Evolutionary conservation across 176 grass and related monocot genomes (phyloP).

Genomic region (Zea luxurians): DNA sequence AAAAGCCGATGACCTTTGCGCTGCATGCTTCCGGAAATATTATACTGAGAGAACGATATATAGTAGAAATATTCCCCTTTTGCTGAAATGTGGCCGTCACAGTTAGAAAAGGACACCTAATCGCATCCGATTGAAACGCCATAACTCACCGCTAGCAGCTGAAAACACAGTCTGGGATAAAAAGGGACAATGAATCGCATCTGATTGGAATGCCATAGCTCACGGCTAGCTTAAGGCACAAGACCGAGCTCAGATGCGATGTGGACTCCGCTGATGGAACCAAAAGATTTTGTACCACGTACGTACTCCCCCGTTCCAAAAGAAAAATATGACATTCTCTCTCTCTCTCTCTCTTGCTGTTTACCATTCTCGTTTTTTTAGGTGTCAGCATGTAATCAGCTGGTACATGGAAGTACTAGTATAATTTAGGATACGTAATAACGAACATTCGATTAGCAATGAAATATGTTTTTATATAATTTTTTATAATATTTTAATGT

Average conservation of each 20-base stretch:
- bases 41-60: background rate
- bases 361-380: no score
- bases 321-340: no score
- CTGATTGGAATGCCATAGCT: conserved; percentile 27
- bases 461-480: no score
- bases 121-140: background rate
- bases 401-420: no score
- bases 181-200: conserved; percentile 24
- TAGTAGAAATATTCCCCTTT: background rate
- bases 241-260: background rate
- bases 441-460: no score
- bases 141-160: background rate
- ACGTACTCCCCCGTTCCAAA: no score
- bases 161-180: background rate
- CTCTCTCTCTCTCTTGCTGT: no score
- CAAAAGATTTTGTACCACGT: no score
- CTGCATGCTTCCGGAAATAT: background rate
- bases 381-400: no score
- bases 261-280: no score
- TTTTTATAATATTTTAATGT: no score
- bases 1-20: background rate
- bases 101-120: conserved; percentile 3
- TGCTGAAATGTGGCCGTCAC: background rate
- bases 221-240: background rate
- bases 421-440: no score